Conservation (phyloP, 306 rosid species). For the Cucumis melo region DNA sequence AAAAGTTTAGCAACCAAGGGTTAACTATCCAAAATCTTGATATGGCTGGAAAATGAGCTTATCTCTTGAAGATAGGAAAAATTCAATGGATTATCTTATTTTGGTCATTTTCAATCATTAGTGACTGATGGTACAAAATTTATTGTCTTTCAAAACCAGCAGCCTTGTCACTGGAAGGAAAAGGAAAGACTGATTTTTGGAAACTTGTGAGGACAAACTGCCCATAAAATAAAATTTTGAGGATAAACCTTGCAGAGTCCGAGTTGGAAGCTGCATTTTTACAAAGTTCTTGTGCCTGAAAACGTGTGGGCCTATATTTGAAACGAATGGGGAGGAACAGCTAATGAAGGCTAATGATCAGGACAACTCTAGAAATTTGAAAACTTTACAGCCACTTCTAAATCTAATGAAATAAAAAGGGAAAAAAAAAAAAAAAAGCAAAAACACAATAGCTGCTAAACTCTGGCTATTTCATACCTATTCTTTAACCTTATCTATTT, state of each 20-base stretch:
- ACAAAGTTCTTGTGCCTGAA: not conserved
- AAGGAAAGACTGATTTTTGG: not conserved
- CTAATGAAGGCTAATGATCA: not conserved
- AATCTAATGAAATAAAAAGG: not conserved
- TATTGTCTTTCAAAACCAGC: not conserved
- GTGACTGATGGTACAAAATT: not conserved
- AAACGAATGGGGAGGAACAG: not conserved
- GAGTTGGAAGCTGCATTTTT: not conserved
- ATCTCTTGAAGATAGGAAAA: not conserved
- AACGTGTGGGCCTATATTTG: not conserved
- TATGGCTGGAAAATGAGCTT: not conserved
- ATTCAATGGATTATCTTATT: not conserved
- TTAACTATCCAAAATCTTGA: not conserved
- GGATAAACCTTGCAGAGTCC: not conserved
- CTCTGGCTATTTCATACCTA: not conserved
- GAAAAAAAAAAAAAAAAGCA: not conserved
- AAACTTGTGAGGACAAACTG: not conserved
- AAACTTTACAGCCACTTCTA: slow-evolving; percentile 20
- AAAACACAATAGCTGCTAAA: not conserved
- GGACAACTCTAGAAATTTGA: slow-evolving; percentile 16
- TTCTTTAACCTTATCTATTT: not conserved
- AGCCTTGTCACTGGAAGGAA: not conserved
- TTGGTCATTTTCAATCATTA: not conserved
- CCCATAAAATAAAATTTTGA: not conserved
- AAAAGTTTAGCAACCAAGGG: no score